Base-by-base conservation (phyloP, 106 monocot species). In the Allium sativum region DNA sequence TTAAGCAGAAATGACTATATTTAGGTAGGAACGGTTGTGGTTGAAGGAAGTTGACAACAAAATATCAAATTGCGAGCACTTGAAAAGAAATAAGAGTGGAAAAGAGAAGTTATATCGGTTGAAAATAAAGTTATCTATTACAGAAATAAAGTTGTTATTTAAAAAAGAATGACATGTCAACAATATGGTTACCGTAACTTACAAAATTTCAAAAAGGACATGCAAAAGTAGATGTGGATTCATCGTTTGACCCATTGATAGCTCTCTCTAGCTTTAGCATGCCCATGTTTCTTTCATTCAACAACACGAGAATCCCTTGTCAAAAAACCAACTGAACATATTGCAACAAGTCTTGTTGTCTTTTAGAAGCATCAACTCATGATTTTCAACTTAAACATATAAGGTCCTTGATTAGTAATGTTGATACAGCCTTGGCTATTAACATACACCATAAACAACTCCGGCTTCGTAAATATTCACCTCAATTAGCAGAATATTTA, bases 191-290 rank as follows among this genome's bases (percentile, higher is more conserved):
- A 31, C 5, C 31, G 31, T 31, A 2, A 31, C 31, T 31, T 31
- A 31, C 31, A 31, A 31, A 31, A 31, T 3, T 31, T 31, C 31
- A 31, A 20, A 19, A 21, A 44, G 17, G 47, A 47, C 22, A 47
- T 5, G 64, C 51, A 6, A 10, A 18, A 15, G 48, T 62, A 65
- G 52, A 48, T 50, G 59, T 11, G 52, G 11, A 65, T 50, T 82
- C 65, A 96, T 76, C 96, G 84, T 72, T 96, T 96, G 66, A 96
- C 96, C 96, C 96, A 96, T 62, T 91, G 91, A 73, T 87, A 98
- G 66, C 96, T 98, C 82, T 98, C 87, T 51, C 96, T 79, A 63
- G 91, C 96, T 78, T 98, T 98, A 18, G 91, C 91, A 67, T 84
- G 90, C 13, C 96, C 96, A 42, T 91, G 87, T 76, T 98, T 98